These are phyloP conservation scores for Lyophyllum decastes DNA, from an alignment of 768 basidiomycete species.

Conservation along the genomic window DNA sequence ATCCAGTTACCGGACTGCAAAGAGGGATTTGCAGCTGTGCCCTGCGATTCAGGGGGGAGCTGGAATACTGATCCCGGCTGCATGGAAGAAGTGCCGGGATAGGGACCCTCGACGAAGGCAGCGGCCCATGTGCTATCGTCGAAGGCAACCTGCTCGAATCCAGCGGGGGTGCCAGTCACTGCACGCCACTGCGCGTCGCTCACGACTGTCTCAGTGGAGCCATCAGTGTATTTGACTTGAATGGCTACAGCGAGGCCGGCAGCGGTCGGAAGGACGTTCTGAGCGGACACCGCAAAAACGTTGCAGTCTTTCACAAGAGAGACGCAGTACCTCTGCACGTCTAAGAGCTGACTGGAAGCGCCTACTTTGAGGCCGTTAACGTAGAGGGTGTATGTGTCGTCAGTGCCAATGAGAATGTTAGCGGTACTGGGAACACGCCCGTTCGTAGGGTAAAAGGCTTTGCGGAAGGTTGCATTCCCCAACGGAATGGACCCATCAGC, in stretches of 20 bases:
- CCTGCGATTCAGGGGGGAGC: conserved; percentile 10
- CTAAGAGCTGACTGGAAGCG: conserved; percentile 8
- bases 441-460: conserved; percentile 9
- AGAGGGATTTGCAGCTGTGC: conserved; percentile 15
- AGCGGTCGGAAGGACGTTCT: conserved; percentile 10
- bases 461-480: conserved; percentile 22
- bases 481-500: conserved; percentile 6
- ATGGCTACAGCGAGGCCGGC: conserved; percentile 26
- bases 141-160: conserved; percentile 19
- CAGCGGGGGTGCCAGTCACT: conserved; percentile 12
- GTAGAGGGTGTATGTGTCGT: conserved; percentile 24
- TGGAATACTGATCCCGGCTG: background rate
- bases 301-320: conserved; percentile 18
- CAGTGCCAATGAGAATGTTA: conserved; percentile 20
- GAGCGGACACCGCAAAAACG: conserved; percentile 24
- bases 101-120: conserved; percentile 20
- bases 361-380: conserved; percentile 22
- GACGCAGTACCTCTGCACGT: conserved; percentile 22
- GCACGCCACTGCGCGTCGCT: conserved; percentile 26
- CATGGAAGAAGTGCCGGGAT: conserved; percentile 4
- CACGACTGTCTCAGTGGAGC: conserved; percentile 16
- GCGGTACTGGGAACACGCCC: conserved; percentile 18
- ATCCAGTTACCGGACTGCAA: conserved; percentile 25
- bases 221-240: conserved; percentile 24
- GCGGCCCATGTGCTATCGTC: conserved; percentile 22